A percentile compares a stretch with the other conserved stretches of the same genome.
These are phyloP conservation scores for Austropuccinia psidii DNA, from an alignment of 1,284 basidiomycete species.

Conservation along the genomic window DNA sequence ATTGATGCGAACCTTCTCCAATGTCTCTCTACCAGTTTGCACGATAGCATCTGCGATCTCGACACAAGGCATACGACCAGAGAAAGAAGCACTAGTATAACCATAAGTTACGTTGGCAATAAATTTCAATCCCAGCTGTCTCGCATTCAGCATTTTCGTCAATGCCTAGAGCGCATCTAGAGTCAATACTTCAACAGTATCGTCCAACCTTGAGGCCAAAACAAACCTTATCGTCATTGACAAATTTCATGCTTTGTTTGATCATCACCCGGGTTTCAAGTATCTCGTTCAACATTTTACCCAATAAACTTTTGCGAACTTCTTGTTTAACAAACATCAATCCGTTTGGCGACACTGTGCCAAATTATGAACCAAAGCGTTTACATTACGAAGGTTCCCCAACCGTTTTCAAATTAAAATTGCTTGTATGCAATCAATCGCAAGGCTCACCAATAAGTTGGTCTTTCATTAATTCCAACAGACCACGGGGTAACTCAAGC, in stretches of 20 bases:
- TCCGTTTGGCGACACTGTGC: slow-evolving; percentile 80
- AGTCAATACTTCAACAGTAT: neutral
- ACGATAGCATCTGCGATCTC: slow-evolving; percentile 98
- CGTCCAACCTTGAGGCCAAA: neutral
- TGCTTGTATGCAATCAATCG: neutral
- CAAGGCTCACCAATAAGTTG: slow-evolving; percentile 61
- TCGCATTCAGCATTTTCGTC: slow-evolving; percentile 67
- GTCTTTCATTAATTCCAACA: slow-evolving; percentile 62
- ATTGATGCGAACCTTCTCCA: slow-evolving; percentile 65
- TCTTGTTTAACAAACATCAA: slow-evolving; percentile 82
- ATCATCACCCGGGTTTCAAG: slow-evolving; percentile 97
- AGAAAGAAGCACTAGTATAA: slow-evolving; percentile 86
- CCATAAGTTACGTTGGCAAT: slow-evolving; percentile 86
- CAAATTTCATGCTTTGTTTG: slow-evolving; percentile 83
- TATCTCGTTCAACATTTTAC: slow-evolving; percentile 85
- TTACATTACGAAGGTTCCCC: slow-evolving; percentile 37
- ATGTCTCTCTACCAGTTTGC: slow-evolving; percentile 85
- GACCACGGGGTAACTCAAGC: slow-evolving; percentile 62
- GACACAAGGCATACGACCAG: slow-evolving; percentile 94
- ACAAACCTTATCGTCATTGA: slow-evolving; percentile 63
- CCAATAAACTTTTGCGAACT: slow-evolving; percentile 74
- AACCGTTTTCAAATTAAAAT: slow-evolving; percentile 35
- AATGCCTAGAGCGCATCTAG: slow-evolving; percentile 55
- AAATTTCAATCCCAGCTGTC: slow-evolving; percentile 79
- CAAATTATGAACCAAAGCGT: neutral